Conservation (phyloP, 73 alveolate genomes). For the Paramecium octaurelia region DNA sequence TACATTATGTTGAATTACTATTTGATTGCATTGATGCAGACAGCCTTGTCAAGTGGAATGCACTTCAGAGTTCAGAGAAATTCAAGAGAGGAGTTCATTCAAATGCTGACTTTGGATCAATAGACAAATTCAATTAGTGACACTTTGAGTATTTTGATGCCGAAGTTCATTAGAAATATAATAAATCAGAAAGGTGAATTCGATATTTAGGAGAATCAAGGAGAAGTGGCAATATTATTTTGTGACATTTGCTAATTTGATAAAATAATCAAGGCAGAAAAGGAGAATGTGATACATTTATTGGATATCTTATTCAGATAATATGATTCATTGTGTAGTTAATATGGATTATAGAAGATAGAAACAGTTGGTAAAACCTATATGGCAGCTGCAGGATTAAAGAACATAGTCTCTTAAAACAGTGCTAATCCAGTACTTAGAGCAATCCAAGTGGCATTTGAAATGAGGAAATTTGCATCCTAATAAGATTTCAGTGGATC, state of each 20-base stretch:
- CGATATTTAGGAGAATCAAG: conserved; percentile 61
- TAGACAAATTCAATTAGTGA: conserved; percentile 41
- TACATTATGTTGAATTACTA: conserved; percentile 11
- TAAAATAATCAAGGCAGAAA: conserved; percentile 3
- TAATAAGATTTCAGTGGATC: background rate
- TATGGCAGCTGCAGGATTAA: conserved; percentile 72
- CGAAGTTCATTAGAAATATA: conserved; percentile 60
- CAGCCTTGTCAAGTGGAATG: background rate
- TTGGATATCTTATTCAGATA: conserved; percentile 57
- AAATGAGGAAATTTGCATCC: conserved; percentile 20
- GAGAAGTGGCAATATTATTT: conserved; percentile 66
- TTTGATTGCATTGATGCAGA: background rate
- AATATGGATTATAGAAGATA: conserved; percentile 58
- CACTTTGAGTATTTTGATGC: conserved; percentile 58
- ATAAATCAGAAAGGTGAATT: conserved; percentile 49
- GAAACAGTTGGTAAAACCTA: conserved; percentile 72
- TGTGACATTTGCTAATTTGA: conserved; percentile 72
- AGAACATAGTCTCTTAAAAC: background rate
- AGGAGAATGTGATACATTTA: conserved; percentile 51
- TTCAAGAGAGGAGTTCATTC: background rate
- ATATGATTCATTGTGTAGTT: conserved; percentile 61
- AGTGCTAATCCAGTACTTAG: background rate
- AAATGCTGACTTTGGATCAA: background rate
- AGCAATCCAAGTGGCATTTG: conserved; percentile 15
- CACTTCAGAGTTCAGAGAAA: background rate